Conservation (phyloP, 768 basidiomycete species). For the Royoungia palumana region DNA sequence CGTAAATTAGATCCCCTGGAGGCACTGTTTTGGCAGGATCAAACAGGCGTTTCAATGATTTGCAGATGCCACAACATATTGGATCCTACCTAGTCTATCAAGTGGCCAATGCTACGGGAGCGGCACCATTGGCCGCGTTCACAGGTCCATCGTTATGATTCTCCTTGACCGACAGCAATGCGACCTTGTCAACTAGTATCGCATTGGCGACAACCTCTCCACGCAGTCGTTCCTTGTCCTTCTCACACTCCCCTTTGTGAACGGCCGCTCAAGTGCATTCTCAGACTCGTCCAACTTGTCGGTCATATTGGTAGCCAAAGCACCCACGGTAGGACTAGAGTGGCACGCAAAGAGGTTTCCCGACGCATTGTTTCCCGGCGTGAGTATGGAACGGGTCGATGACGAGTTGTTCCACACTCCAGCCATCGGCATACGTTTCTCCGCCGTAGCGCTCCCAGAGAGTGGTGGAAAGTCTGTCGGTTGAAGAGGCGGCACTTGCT, state of each 20-base stretch:
- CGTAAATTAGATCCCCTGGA: conserved; percentile 18
- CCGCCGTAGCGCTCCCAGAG: conserved; percentile 39
- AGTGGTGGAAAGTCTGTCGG: conserved; percentile 72
- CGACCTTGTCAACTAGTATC: conserved; percentile 37
- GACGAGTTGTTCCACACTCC: conserved; percentile 73
- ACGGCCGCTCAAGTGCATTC: conserved; percentile 44
- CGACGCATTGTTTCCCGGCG: conserved; percentile 34
- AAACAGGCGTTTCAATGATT: conserved; percentile 1
- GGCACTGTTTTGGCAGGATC: conserved; percentile 9
- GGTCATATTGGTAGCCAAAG: conserved; percentile 4
- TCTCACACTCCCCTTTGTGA: conserved; percentile 40
- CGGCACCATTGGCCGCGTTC: conserved; percentile 11
- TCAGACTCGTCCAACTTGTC: conserved; percentile 45
- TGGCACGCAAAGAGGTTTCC: conserved; percentile 39
- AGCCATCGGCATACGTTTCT: conserved; percentile 53
- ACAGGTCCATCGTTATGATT: conserved; percentile 7
- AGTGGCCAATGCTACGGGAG: conserved; percentile 24
- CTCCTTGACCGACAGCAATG: conserved; percentile 37
- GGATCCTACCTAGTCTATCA: conserved; percentile 24
- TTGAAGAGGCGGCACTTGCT: conserved; percentile 44
- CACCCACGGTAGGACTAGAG: conserved; percentile 22
- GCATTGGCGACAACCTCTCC: conserved; percentile 35
- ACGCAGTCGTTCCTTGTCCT: conserved; percentile 35
- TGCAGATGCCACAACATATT: neutral
- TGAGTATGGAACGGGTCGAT: conserved; percentile 49